Conservation (phyloP, 345 rosid species). For the Geranium rotundifolium region DNA sequence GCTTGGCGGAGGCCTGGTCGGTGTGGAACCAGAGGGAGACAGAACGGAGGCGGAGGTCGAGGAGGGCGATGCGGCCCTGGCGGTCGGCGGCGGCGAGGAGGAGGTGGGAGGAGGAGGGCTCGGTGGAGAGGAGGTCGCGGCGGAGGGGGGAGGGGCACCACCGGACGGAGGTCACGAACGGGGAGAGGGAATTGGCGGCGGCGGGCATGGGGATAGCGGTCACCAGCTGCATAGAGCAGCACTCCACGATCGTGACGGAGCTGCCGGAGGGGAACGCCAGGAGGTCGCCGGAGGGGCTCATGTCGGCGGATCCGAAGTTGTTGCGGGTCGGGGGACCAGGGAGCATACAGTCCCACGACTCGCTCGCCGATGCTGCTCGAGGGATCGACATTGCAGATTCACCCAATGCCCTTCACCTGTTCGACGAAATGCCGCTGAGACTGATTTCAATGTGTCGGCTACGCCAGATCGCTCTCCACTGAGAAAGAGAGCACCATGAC, state of each 20-base stretch:
- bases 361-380: constrained; percentile 20
- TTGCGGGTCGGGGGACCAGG: constrained; percentile 92
- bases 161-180: constrained; percentile 75
- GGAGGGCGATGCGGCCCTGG: constrained; percentile 76
- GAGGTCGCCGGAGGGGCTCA: constrained; percentile 64
- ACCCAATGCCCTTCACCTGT: too few relatives aligned
- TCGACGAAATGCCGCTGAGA: too few relatives aligned
- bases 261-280: constrained; percentile 84
- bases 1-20: constrained; percentile 29
- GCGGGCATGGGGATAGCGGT: constrained; percentile 57
- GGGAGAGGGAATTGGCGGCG: constrained; percentile 39
- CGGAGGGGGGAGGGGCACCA: constrained; percentile 71
- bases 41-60: constrained; percentile 41
- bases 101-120: constrained; percentile 61
- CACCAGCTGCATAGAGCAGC: constrained; percentile 79
- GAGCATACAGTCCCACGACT: constrained; percentile 56
- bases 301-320: constrained; percentile 83
- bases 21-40: too few relatives aligned
- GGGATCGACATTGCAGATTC: constrained; percentile 31
- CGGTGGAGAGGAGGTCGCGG: constrained; percentile 69
- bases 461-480: too few relatives aligned
- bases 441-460: too few relatives aligned
- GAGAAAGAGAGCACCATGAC: too few relatives aligned
- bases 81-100: constrained; percentile 83
- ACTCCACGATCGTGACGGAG: constrained; percentile 62